Percentiles rank a stretch among this genome's conserved stretches.
phyloP scores from a whole-genome alignment of 306 rosid species.

The Potentilla sterilis region DNA sequence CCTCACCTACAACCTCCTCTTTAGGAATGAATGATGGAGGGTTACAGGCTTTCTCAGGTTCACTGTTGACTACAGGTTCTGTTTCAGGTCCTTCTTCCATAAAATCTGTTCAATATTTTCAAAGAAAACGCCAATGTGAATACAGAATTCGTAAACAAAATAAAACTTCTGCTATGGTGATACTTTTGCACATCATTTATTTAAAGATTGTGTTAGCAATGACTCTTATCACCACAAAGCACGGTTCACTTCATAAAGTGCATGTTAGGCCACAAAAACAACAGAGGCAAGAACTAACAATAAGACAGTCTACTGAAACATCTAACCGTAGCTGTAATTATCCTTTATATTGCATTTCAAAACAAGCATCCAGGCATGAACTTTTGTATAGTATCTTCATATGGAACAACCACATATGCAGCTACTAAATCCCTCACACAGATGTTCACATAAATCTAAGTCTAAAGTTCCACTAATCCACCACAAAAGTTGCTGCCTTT shows the following conservation, averaged over 20 bases:
- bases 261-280: not conserved
- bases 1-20: conserved; percentile 76
- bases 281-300: not conserved
- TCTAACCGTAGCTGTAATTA: not conserved
- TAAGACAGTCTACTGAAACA: not conserved
- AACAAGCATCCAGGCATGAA: not conserved
- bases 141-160: conserved; percentile 5
- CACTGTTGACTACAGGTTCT: conserved; percentile 29
- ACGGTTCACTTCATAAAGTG: not conserved
- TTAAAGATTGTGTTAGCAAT: not conserved
- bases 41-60: conserved; percentile 42
- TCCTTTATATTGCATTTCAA: not conserved
- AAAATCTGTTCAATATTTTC: conserved; percentile 41
- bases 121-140: conserved; percentile 5
- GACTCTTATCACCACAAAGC: not conserved
- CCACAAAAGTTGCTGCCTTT: not conserved
- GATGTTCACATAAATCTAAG: not conserved
- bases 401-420: not conserved
- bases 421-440: conserved; percentile 1
- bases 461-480: not conserved
- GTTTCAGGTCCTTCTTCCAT: conserved; percentile 49
- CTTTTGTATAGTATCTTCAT: not conserved
- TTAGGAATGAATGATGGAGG: conserved; percentile 57
- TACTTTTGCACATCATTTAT: not conserved
- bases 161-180: not conserved